A percentile compares a stretch with the other conserved stretches of the same genome.
These are phyloP conservation scores for Ajuga chamaepitys DNA, from an alignment of 257 asterid genomes.

Conservation along the genomic window DNA sequence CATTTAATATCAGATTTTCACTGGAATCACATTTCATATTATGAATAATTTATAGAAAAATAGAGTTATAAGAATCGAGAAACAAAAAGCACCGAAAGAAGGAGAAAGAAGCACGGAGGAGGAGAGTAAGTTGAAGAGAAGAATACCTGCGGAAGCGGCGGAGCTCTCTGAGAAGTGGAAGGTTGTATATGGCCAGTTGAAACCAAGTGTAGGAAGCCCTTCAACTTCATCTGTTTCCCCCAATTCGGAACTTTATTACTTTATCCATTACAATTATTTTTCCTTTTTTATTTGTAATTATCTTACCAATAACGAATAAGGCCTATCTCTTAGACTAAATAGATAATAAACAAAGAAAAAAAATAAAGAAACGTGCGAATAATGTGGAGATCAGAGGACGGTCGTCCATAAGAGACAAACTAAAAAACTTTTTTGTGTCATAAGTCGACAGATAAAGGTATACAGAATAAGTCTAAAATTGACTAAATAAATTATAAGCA, in stretches of 20 bases:
- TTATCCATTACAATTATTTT: slow-evolving; percentile 5
- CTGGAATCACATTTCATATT: neutral
- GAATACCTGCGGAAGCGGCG: slow-evolving; percentile 13
- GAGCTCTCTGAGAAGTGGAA: neutral
- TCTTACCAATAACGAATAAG: no score
- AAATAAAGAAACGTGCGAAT: no score
- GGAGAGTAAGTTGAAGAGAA: neutral
- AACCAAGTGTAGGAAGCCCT: neutral
- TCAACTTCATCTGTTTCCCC: neutral
- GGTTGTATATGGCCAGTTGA: neutral
- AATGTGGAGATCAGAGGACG: no score
- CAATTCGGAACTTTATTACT: neutral
- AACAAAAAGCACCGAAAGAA: neutral
- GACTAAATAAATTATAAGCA: no score
- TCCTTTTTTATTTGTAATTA: neutral
- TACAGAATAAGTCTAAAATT: no score
- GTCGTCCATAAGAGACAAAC: no score
- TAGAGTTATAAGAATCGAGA: neutral
- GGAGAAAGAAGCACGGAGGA: neutral
- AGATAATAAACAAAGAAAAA: neutral
- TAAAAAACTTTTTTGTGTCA: no score
- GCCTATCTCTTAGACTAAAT: no score
- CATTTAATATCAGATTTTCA: neutral
- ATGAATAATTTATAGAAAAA: neutral
- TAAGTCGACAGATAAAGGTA: no score